Percentiles rank a stretch among this genome's conserved stretches.
Evolutionary conservation across 2,329 filamentous ascomycete species (phyloP).

Genomic region (Talaromyces islandicus): DNA sequence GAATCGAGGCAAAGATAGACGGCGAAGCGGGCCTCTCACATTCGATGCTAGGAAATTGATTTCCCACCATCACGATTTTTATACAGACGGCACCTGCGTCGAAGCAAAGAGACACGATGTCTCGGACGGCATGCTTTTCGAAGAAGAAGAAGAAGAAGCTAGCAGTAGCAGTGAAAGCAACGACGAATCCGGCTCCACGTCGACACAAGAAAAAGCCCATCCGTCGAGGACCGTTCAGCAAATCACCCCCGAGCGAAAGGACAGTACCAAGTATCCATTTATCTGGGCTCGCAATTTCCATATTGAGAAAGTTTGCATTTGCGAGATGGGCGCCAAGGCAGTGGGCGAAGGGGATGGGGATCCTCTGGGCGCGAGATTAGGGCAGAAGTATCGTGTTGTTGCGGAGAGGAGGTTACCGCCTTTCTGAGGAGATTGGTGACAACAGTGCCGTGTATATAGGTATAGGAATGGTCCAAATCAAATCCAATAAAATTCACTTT

Average conservation of each 20-base stretch:
- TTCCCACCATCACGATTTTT: constrained; percentile 29
- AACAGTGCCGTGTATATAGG: background rate
- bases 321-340: constrained; percentile 79
- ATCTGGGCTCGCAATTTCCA: constrained; percentile 64
- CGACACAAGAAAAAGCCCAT: constrained; percentile 8
- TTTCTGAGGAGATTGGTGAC: background rate
- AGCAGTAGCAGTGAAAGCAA: constrained; percentile 2
- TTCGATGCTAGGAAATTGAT: constrained; percentile 32
- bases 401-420: constrained; percentile 25
- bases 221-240: constrained; percentile 4
- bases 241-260: constrained; percentile 14
- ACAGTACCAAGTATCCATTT: constrained; percentile 31
- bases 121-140: background rate
- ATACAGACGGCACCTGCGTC: constrained; percentile 20
- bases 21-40: constrained; percentile 38
- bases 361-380: constrained; percentile 41
- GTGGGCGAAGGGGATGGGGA: constrained; percentile 40
- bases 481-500: background rate
- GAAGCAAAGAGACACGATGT: constrained; percentile 12
- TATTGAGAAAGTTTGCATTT: constrained; percentile 70
- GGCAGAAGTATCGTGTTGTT: constrained; percentile 49
- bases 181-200: constrained; percentile 1
- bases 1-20: constrained; percentile 9
- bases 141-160: background rate
- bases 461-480: background rate